Evolutionary conservation across 192 early-diverging fungal genomes (phyloP), one percentile per base, ranked within the genome.

Genomic region (Paraglomus brasilianum): DNA sequence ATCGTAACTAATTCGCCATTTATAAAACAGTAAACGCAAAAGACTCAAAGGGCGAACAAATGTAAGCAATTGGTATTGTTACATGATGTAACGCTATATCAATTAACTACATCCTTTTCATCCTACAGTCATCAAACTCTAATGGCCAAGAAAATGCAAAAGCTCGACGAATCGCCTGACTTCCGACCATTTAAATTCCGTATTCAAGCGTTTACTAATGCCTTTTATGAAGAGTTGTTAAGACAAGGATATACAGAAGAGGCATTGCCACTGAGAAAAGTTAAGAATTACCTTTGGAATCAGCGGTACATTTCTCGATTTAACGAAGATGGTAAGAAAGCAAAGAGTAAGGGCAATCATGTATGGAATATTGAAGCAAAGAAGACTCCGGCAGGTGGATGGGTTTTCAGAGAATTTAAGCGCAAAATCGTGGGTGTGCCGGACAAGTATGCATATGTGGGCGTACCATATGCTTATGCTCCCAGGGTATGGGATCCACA

Each of bases 291-390:
- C 66, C 79, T 92, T 42, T 87, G 86, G 81, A 85, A 86, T 47
- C 88, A 90, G 70, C 74, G 80, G 72, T 91, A 89, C 75, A 92
- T 92, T 59, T 87, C 83, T 40, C 82, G 91, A 49, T 92, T 89
- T 80, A 92, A 90, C 72, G 91, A 90, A 65, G 89, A 91, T 55
- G 91, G 91, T 51, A 87, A 86, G 68, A 91, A 90, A 66, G 83
- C 87, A 44, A 92, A 92, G 65, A 85, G 82, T 72, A 92, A 92
- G 73, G 91, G 91, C 21, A 86, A 86, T 48, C 87, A 88, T 57
- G 89, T 92, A 41, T 91, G 90, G 90, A 89, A 90, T 45, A 88
- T 92, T 62, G 89, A 92, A 70, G 90, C 89, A 17, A 87, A 88
- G 51, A 91, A 90, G 69, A 87, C 85, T 0, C 80, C 82, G 15